Evolutionary conservation across 805 yeast species (phyloP).

Genomic region (Candida silvicultrix): DNA sequence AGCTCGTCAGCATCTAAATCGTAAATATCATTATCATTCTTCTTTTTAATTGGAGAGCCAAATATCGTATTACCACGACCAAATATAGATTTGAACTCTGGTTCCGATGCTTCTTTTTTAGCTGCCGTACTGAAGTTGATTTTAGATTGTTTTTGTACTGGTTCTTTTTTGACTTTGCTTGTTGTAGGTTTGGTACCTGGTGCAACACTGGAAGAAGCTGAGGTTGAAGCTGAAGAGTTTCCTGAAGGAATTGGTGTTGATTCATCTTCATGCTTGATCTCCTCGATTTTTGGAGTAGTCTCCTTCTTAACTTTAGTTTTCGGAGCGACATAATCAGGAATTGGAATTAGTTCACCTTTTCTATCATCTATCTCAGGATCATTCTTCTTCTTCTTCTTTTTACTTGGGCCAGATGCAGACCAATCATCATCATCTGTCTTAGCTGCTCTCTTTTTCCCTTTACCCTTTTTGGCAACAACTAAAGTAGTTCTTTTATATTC

Average conservation of each 20-base stretch:
- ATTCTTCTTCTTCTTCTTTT: slow-evolving; percentile 13
- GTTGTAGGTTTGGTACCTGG: background rate
- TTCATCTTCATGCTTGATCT: slow-evolving; percentile 2
- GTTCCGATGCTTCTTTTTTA: slow-evolving; percentile 15
- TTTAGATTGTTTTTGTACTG: slow-evolving; percentile 1
- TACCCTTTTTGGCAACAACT: slow-evolving; percentile 38
- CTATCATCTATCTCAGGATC: slow-evolving; percentile 10
- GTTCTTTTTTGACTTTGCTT: background rate
- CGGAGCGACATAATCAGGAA: slow-evolving; percentile 19
- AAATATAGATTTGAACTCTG: slow-evolving; percentile 28
- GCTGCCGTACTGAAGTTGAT: slow-evolving; percentile 5
- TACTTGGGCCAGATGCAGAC: slow-evolving; percentile 3
- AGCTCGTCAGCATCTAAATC: slow-evolving; percentile 1
- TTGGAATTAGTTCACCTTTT: slow-evolving; percentile 17
- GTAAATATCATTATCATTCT: slow-evolving; percentile 6
- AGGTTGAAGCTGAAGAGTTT: background rate
- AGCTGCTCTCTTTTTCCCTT: slow-evolving; percentile 30
- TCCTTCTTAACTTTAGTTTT: slow-evolving; percentile 3
- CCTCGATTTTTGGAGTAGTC: slow-evolving; percentile 16
- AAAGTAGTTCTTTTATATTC: slow-evolving; percentile 48
- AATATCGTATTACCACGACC: slow-evolving; percentile 25
- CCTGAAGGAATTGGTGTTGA: slow-evolving; percentile 6
- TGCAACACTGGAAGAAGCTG: slow-evolving; percentile 1
- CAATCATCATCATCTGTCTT: slow-evolving; percentile 15
- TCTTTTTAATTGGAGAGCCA: slow-evolving; percentile 20